Base-by-base conservation (phyloP, 2,329 filamentous ascomycete species). In the Pyrenophora tritici-repentis region DNA sequence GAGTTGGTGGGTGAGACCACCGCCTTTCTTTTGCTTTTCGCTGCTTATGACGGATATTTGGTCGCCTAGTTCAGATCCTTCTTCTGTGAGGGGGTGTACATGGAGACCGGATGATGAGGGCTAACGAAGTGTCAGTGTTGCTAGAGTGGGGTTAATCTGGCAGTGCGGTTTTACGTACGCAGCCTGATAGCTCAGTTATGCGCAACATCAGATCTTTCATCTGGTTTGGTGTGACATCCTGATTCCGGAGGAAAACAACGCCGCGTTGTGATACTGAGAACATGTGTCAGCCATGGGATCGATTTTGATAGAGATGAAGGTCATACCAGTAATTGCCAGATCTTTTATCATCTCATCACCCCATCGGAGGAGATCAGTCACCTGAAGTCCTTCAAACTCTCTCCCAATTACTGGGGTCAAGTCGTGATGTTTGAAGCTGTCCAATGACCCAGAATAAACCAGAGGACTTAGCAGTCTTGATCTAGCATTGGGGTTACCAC, bases 201-300 rank as follows among this genome's bases (percentile, higher is more conserved):
- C 79, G 77, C 10, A 84, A 76, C 29, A 83, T 82, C 0, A 90
- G 77, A 46, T 85, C 75, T 73, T 90, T 90, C 82, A 63, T 87
- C 81, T 56, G 79, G 80, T 32, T 88, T 71, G 63, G 80, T 76
- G 61, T 84, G 7, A 67, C 64, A 51, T 62, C 74, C 57, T 90
- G 86, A 24, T 81, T 79, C 16, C 86, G 82, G 73, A 89, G 87
- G 75, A 89, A 88, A 26, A 89, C 85, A 3, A 89, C 86, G 8
- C 86, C 86, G 0, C 86, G 82, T 53, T 84, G 81, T 1, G 86
- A 88, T 58, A 89, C 86, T 87, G 42, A 12, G 9, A 41, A 12
- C 13, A 41, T 31, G 17, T 17, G 24, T 45, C 34, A 37, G 47
- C 22, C 31, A 18, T 16, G 13, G 43, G 7, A 13, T 38, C 10